A percentile compares a stretch with the other conserved stretches of the same genome.
Evolutionary conservation across 768 basidiomycete genomes (phyloP).

Genomic region (Hygrophorus pudorinus): DNA sequence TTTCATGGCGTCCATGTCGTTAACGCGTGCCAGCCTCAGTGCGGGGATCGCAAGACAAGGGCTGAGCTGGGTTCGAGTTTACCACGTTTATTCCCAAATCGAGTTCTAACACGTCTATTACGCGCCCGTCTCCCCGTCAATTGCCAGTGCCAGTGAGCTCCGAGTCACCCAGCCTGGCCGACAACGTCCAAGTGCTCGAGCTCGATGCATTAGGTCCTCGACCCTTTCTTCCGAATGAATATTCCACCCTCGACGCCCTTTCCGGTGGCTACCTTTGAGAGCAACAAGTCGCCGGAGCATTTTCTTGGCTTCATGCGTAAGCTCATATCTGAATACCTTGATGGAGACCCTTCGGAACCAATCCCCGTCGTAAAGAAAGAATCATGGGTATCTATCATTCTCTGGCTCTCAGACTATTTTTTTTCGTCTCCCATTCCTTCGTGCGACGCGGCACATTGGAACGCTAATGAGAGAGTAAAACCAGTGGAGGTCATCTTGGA

Average conservation of each 20-base stretch:
- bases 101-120: not conserved
- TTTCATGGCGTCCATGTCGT: conserved; percentile 21
- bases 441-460: conserved; percentile 40
- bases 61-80: no score
- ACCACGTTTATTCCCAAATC: no score
- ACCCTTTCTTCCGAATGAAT: conserved; percentile 3
- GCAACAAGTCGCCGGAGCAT: conserved; percentile 22
- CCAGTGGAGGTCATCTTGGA: conserved; percentile 46
- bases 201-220: not conserved
- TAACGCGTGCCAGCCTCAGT: no score
- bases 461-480: conserved; percentile 44
- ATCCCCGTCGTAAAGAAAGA: conserved; percentile 26
- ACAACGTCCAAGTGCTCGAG: not conserved
- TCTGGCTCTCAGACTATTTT: conserved; percentile 42
- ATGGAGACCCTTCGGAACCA: conserved; percentile 19
- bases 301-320: conserved; percentile 34
- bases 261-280: conserved; percentile 21
- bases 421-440: conserved; percentile 41
- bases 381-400: conserved; percentile 41
- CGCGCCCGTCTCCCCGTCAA: not conserved
- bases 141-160: not conserved
- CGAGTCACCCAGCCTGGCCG: no score
- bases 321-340: conserved; percentile 27
- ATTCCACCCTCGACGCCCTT: conserved; percentile 20
- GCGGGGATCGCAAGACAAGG: no score